Evolutionary conservation across 2,329 filamentous ascomycete species (phyloP), one percentile per base, ranked within the genome.

Genomic region (Magnaporthales sp.): DNA sequence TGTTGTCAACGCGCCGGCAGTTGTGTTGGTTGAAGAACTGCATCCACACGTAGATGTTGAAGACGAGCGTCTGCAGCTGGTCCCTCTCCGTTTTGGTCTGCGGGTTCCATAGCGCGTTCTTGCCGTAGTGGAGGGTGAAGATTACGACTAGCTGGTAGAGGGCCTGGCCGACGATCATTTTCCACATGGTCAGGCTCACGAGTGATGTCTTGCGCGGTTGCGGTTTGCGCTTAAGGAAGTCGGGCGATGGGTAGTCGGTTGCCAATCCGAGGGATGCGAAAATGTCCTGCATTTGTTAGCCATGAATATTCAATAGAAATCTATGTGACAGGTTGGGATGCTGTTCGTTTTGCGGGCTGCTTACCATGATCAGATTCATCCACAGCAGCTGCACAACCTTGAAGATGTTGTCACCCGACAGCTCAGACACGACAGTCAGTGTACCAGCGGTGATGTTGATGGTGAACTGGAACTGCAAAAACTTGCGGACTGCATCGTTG

Each of bases 11-110:
- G 13, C 91, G 86, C 51, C 91, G 89, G 76, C 91, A 93, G 80
- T 79, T 80, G 54, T 70, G 70, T 27, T 88, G 90, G 72, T 95
- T 94, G 82, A 94, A 94, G 69, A 95, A 91, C 70, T 94, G 91
- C 89, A 94, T 92, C 90, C 91, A 93, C 61, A 93, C 90, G 71
- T 93, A 94, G 0, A 89, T 91, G 77, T 94, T 95, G 81, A 94
- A 93, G 5, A 94, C 88, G 11, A 94, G 80, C 0, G 91, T 92
- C 67, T 86, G 77, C 22, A 46, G 24, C 54, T 66, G 22, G 63
- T 46, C 51, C 24, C 51, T 8, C 11, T 64, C n/a, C 5, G 10
- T 9, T 11, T 51, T 19, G n/a, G 32, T 24, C 30, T 32, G 62
- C 5, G 68, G 67, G 11, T 66, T 32, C 26, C 86, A 76, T 67